Base-by-base conservation (phyloP, 2,329 filamentous ascomycete species). In the Thielaviopsis punctulata region DNA sequence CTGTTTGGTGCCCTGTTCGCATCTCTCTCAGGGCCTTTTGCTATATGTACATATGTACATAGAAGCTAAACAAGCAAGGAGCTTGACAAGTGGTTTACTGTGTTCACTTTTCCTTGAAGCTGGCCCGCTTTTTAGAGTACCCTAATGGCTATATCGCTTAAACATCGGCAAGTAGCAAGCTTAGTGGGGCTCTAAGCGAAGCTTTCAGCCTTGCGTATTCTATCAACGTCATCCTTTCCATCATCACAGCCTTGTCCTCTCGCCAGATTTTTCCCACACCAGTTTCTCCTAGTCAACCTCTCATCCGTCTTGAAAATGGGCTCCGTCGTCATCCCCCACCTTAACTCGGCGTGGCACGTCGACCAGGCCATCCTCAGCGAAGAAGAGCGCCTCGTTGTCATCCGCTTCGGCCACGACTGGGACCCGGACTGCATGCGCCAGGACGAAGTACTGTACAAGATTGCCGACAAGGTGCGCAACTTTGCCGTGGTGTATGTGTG, bases 271-370 rank as follows among this genome's bases (percentile, higher is more conserved):
- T 19, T 10, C 15, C 15, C 18, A 44, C 33, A 45, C 12, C 19
- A 24, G 19, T 13, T 2, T 36, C 2, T 49, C 36, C 9, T 13
- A 13, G 15, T 2, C 2, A 33, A 33, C 25, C 8, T 18, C 49
- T 41, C 48, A 9, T 24, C 23, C 18, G n/a, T 25, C 18, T 15
- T 12, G 33, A 57, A 21, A 56, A 77, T 77, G 74, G 87, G 88
- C 61, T 95, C 88, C 61, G 85, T 95, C 57, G 85, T 94, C 48
- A 80, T 98, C 51, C 90, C 90, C 45, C 90, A 96, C 67, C 77
- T 98, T 46, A 78, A 79, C 60, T 89, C 85, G 43, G 92, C 86
- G 66, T 98, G 90, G 92, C 92, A 98, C 67, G 92, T 98, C 63
- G 92, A 96, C 73, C 89, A 96, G 69, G 88, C 89, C 57, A 95